Evolutionary conservation across 2,329 filamentous ascomycete species (phyloP).

Genomic region (Diaporthe sp.): DNA sequence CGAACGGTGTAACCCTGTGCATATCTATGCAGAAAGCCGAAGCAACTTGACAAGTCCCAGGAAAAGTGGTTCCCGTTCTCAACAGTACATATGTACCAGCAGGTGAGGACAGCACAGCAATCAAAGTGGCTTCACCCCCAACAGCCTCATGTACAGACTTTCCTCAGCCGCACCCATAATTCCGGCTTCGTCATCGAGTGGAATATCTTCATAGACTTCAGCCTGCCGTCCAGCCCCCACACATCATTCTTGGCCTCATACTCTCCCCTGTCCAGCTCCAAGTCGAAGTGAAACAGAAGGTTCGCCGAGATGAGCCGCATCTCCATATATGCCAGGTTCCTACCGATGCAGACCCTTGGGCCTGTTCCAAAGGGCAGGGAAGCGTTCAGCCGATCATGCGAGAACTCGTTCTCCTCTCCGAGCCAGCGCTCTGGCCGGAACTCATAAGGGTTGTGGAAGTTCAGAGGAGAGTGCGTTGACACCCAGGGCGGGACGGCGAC

Average conservation of each 20-base stretch:
- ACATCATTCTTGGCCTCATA: conserved; percentile 13
- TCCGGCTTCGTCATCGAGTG: conserved; percentile 28
- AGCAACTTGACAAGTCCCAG: too few species aligned
- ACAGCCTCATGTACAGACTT: not conserved
- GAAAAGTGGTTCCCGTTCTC: too few species aligned
- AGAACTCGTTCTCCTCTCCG: conserved; percentile 37
- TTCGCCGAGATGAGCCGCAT: conserved; percentile 55
- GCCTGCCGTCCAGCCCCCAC: conserved; percentile 9
- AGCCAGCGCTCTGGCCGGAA: conserved; percentile 38
- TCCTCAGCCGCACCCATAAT: not conserved
- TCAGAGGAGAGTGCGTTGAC: conserved; percentile 49
- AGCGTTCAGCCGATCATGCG: conserved; percentile 44
- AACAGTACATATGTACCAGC: too few species aligned
- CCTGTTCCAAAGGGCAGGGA: conserved; percentile 62
- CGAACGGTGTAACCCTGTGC: too few species aligned
- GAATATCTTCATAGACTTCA: conserved; percentile 23
- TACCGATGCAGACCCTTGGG: conserved; percentile 65
- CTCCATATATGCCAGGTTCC: conserved; percentile 53
- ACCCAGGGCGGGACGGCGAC: conserved; percentile 55
- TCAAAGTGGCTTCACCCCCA: not conserved
- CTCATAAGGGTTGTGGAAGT: conserved; percentile 26
- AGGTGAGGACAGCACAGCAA: too few species aligned
- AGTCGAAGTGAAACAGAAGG: conserved; percentile 54
- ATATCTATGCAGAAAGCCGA: too few species aligned
- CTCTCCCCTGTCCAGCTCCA: conserved; percentile 46